Evolutionary conservation across 2,329 filamentous ascomycete genomes (phyloP), one percentile per base, ranked within the genome.

Genomic region (Mollisiaceae sp.): DNA sequence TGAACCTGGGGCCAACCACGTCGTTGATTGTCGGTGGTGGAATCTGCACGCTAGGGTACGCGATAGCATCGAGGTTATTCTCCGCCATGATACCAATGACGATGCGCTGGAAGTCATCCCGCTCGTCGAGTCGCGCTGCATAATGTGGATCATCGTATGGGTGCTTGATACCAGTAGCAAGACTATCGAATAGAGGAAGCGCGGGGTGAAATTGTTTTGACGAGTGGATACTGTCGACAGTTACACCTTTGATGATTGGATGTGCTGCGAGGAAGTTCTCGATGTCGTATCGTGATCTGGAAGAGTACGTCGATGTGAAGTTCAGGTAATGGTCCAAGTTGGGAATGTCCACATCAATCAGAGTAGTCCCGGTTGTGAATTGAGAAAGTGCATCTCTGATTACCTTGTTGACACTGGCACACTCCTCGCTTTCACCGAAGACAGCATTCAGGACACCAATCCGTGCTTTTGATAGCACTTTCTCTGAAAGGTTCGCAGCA

Each of bases 241-340:
- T 67, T 8, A 58, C 72, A 32, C 35, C 52, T 71, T 68, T 58
- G 11, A 76, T 67, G 52, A 74, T 65, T 2, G 80, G 78, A 62
- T 81, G 78, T 69, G 80, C 81, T 27, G 69, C 70, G 47, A 75
- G 67, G 65, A 73, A 75, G 58, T 63, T 71, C 38, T 77, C 75
- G 65, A 77, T 76, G 57, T 77, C 74, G 39, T 65, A 64, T 18
- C 74, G 67, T 12, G 72, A 76, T 12, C 72, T 66, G 12, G 66
- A 67, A 1, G 71, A 43, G 43, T 76, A 76, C 2, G 69, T 72
- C 3, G 71, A 68, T 2, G 72, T 72, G 63, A 70, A 72, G 9
- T 15, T 65, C 47, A 75, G 65, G 50, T 73, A 72, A 24, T 72
- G 64, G 9, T 73, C 69, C 11, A 75, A 54, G 18, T 74, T 67